These are phyloP conservation scores for Ganoderma sinense DNA, from an alignment of 1,284 basidiomycete genomes.

Conservation along the genomic window DNA sequence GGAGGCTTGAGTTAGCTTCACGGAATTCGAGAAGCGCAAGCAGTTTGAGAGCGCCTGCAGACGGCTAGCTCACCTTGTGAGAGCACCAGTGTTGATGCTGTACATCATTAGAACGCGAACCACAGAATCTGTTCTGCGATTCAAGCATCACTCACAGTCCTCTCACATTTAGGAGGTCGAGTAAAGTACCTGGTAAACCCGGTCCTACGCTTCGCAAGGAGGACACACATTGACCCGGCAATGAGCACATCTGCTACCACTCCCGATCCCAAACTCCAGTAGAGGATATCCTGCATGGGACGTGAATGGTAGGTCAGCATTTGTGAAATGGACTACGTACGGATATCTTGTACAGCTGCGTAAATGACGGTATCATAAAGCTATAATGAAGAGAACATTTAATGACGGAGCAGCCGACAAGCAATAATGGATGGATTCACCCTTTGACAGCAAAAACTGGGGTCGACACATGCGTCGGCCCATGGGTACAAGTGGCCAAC, in stretches of 20 bases:
- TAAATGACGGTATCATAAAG: constrained; percentile 21
- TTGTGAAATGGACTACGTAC: not conserved
- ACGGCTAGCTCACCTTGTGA: constrained; percentile 20
- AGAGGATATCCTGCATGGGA: constrained; percentile 15
- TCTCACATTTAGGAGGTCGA: too few relatives aligned
- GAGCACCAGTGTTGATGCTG: constrained; percentile 26
- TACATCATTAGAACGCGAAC: constrained; percentile 25
- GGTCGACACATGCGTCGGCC: not conserved
- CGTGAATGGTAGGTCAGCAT: not conserved
- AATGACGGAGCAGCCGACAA: not conserved
- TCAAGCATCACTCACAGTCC: not conserved
- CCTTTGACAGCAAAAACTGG: constrained; percentile 28
- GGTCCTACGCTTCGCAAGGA: constrained; percentile 19
- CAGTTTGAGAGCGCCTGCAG: not conserved
- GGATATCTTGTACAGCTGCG: constrained; percentile 20
- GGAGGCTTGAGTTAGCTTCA: not conserved
- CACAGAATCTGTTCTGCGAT: constrained; percentile 17
- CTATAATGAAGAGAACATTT: constrained; percentile 7
- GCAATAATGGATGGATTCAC: constrained; percentile 7
- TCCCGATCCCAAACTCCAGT: constrained; percentile 18
- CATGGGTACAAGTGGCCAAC: not conserved
- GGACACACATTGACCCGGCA: constrained; percentile 17
- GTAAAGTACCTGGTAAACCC: constrained; percentile 16
- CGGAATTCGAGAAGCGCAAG: not conserved
- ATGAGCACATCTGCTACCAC: constrained; percentile 24